Conservation (phyloP, 164 flowering plant species). For the Echeveria elegans region DNA sequence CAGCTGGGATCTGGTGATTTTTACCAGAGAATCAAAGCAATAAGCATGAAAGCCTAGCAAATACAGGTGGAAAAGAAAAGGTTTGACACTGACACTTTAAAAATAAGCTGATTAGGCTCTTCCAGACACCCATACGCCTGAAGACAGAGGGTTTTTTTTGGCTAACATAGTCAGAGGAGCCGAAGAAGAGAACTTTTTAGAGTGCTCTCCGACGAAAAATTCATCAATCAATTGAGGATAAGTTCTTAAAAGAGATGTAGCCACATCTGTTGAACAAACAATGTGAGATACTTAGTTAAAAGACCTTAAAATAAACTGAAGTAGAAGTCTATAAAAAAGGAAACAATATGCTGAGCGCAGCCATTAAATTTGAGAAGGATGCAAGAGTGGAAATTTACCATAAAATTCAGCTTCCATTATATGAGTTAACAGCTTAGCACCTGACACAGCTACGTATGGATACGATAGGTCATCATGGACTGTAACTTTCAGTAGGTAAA, state of each 20-base stretch:
- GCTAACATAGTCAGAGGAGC: constrained; percentile 3
- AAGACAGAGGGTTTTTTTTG: background rate
- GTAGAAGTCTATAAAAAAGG: background rate
- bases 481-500: constrained; percentile 9
- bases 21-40: background rate
- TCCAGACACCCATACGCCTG: background rate
- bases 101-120: constrained; percentile 4
- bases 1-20: background rate
- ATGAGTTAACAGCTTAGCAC: constrained; percentile 7
- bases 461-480: background rate
- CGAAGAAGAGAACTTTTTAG: background rate
- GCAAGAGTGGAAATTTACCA: constrained; percentile 8
- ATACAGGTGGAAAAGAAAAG: background rate
- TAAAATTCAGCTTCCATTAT: constrained; percentile 4
- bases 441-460: background rate
- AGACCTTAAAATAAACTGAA: background rate
- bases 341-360: background rate
- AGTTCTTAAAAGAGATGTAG: background rate
- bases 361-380: background rate
- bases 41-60: too few species aligned
- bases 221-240: background rate
- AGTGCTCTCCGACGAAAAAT: constrained; percentile 7
- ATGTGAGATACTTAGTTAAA: background rate
- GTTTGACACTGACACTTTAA: constrained; percentile 9
- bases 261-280: constrained; percentile 6